Percentiles rank a stretch among this genome's conserved stretches.
These are phyloP conservation scores for Geranium incanum DNA, from an alignment of 441 rosid genomes.

Conservation along the genomic window DNA sequence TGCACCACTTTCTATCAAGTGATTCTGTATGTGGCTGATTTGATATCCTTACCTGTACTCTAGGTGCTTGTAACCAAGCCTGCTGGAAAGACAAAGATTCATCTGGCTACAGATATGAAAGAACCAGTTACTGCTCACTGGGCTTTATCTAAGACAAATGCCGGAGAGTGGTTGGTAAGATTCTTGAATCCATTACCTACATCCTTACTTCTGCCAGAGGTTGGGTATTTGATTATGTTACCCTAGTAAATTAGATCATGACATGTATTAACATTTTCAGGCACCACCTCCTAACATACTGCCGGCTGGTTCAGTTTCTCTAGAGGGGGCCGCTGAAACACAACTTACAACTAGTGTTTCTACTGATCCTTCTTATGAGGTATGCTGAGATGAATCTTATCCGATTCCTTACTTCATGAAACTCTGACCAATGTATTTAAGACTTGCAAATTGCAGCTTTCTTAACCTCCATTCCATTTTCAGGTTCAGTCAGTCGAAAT, in stretches of 20 bases:
- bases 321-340: constrained; percentile 57
- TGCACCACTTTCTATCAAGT: neutral
- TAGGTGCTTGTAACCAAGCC: constrained; percentile 69
- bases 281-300: constrained; percentile 57
- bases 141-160: constrained; percentile 72
- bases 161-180: constrained; percentile 94
- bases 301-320: constrained; percentile 70
- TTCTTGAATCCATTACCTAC: constrained; percentile 17
- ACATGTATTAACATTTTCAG: constrained; percentile 44
- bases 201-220: constrained; percentile 9
- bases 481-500: constrained; percentile 74
- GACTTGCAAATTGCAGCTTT: constrained; percentile 16
- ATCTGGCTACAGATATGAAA: constrained; percentile 58
- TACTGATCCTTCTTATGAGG: constrained; percentile 57
- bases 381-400: constrained; percentile 23
- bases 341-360: constrained; percentile 37
- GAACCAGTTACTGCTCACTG: constrained; percentile 80
- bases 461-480: constrained; percentile 18
- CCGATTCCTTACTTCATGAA: constrained; percentile 15
- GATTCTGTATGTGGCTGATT: constrained; percentile 8
- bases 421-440: constrained; percentile 9
- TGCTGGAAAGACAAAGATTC: constrained; percentile 58
- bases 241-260: constrained; percentile 16
- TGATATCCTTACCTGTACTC: constrained; percentile 20
- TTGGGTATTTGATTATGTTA: constrained; percentile 20